Percentiles rank a stretch among this genome's conserved stretches.
Conservation (phyloP, 805 yeast genomes). For the Candida stauntonica region DNA sequence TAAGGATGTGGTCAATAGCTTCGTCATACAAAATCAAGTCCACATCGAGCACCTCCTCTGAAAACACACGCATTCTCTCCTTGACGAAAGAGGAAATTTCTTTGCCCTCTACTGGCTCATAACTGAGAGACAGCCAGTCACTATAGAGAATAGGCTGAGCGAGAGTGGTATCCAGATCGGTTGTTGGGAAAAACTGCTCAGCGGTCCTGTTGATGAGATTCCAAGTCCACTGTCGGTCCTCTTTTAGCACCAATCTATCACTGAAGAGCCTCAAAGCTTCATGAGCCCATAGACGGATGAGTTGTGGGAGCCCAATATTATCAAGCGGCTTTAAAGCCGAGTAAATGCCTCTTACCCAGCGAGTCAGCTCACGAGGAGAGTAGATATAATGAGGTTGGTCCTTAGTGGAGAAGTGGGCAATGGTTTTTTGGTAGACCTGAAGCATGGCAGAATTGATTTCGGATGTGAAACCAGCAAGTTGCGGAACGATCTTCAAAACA, state of each 20-base stretch:
- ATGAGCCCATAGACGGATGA: conserved; percentile 71
- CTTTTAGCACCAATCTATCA: conserved; percentile 54
- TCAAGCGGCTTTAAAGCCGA: conserved; percentile 41
- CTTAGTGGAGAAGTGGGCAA: conserved; percentile 33
- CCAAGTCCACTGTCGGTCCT: conserved; percentile 49
- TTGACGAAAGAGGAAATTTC: conserved; percentile 51
- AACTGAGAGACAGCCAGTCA: conserved; percentile 67
- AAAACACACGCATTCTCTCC: conserved; percentile 63
- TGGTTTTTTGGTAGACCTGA: conserved; percentile 48
- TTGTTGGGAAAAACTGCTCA: conserved; percentile 40
- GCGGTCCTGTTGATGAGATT: conserved; percentile 33
- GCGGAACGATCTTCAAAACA: conserved; percentile 55
- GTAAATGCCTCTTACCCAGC: conserved; percentile 79
- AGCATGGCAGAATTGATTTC: conserved; percentile 64
- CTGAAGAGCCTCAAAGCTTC: conserved; percentile 76
- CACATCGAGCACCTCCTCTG: conserved; percentile 71
- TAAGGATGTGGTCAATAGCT: conserved; percentile 64
- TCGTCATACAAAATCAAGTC: conserved; percentile 63
- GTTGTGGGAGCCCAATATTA: conserved; percentile 34
- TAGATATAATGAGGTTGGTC: conserved; percentile 61
- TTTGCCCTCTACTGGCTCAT: conserved; percentile 46
- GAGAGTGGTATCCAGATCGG: conserved; percentile 34
- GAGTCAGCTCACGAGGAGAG: conserved; percentile 86
- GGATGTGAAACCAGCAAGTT: conserved; percentile 47
- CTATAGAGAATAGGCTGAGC: conserved; percentile 60